Conservation (phyloP, 495 filamentous ascomycete species). For the Xylaria venustula region DNA sequence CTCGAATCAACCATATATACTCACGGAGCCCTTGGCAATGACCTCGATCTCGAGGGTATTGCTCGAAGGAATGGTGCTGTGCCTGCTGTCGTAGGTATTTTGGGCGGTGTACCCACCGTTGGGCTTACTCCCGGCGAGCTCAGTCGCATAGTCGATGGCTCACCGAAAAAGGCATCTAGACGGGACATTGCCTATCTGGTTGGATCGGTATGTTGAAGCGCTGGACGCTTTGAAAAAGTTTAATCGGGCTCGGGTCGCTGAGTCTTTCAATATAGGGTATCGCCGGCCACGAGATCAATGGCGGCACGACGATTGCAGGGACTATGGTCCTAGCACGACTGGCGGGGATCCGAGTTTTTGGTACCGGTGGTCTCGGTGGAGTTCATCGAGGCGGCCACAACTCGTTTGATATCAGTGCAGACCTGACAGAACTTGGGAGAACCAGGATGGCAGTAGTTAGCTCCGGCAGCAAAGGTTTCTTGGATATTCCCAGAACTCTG, state of each 20-base stretch:
- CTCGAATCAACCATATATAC: conserved; percentile 82
- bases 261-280: conserved; percentile 51
- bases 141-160: conserved; percentile 64
- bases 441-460: conserved; percentile 86
- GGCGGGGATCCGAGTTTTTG: conserved; percentile 91
- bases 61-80: conserved; percentile 79
- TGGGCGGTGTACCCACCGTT: conserved; percentile 77
- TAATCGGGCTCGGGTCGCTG: conserved; percentile 5
- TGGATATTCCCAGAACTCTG: conserved; percentile 86
- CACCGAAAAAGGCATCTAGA: conserved; percentile 75
- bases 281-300: conserved; percentile 65
- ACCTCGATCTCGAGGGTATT: conserved; percentile 75
- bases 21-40: conserved; percentile 79
- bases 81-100: conserved; percentile 87
- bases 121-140: conserved; percentile 72
- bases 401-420: conserved; percentile 90
- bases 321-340: conserved; percentile 88
- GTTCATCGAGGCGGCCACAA: conserved; percentile 88
- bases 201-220: conserved; percentile 61
- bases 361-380: conserved; percentile 80
- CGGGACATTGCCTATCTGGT: conserved; percentile 80
- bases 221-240: not conserved
- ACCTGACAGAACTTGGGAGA: conserved; percentile 90
- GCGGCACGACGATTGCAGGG: conserved; percentile 88
- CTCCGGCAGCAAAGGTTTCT: conserved; percentile 91